phyloP scores from a whole-genome alignment of 2,329 filamentous ascomycete species.

The Sporothrix dimorphospora region DNA sequence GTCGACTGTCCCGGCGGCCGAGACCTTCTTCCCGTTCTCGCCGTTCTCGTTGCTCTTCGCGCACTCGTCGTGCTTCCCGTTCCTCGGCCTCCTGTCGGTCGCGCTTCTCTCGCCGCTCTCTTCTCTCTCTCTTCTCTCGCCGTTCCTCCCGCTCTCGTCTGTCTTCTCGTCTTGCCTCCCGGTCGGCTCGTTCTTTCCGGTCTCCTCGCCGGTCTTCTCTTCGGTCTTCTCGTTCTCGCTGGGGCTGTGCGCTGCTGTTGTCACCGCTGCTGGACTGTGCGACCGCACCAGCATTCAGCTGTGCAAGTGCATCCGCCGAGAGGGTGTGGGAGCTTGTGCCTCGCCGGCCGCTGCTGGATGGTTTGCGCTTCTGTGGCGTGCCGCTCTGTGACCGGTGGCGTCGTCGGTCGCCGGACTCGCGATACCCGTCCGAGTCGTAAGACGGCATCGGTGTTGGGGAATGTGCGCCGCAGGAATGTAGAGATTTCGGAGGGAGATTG shows the following conservation, averaged over 20 bases:
- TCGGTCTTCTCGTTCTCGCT: conserved; percentile 43
- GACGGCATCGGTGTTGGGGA: conserved; percentile 15
- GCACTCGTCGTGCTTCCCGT: conserved; percentile 21
- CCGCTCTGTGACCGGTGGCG: conserved; percentile 26
- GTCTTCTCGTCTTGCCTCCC: conserved; percentile 6
- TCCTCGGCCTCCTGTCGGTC: conserved; percentile 29
- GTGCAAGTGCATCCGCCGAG: conserved; percentile 38
- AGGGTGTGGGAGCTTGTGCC: conserved; percentile 33
- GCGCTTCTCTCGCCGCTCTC: conserved; percentile 32
- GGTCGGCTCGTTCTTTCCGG: conserved; percentile 38
- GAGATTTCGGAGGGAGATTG: not conserved
- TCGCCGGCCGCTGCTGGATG: conserved; percentile 30
- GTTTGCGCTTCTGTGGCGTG: conserved; percentile 33
- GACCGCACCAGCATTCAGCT: conserved; percentile 35
- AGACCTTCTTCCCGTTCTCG: conserved; percentile 15
- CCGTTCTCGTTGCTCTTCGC: conserved; percentile 25
- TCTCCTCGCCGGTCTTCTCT: conserved; percentile 39
- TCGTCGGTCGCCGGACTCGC: conserved; percentile 27
- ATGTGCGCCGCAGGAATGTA: not conserved
- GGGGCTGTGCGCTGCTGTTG: conserved; percentile 1
- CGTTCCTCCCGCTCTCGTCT: conserved; percentile 9
- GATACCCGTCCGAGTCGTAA: conserved; percentile 23
- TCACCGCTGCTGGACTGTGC: not conserved
- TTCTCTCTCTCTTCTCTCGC: conserved; percentile 6
- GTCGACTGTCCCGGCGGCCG: not conserved